Conservation (phyloP, 2,329 filamentous ascomycete species). For the Neonectria neomacrospora region DNA sequence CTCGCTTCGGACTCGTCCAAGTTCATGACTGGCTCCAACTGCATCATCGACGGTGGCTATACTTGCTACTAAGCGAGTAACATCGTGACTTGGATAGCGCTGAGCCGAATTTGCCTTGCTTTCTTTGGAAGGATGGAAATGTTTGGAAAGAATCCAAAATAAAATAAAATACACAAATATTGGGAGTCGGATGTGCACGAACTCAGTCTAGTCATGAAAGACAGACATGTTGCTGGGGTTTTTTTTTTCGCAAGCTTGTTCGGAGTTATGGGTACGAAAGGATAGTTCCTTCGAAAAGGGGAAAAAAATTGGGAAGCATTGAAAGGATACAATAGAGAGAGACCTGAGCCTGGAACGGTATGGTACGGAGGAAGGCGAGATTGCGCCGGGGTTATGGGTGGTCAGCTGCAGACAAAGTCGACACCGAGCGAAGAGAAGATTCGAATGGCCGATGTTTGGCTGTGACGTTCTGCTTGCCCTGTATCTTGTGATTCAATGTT, state of each 20-base stretch:
- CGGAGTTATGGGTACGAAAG: constrained; percentile 32
- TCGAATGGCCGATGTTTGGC: constrained; percentile 19
- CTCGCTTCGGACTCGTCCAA: constrained; percentile 76
- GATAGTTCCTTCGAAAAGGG: constrained; percentile 19
- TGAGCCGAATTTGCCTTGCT: background rate
- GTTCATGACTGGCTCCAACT: constrained; percentile 83
- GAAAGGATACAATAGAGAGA: constrained; percentile 23
- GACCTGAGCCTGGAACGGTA: constrained; percentile 14
- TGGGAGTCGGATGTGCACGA: constrained; percentile 11
- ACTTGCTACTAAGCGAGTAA: constrained; percentile 64
- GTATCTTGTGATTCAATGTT: constrained; percentile 4
- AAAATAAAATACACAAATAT: background rate
- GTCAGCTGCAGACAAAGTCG: constrained; percentile 15
- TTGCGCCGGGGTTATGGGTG: constrained; percentile 3
- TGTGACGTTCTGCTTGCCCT: background rate
- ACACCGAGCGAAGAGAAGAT: constrained; percentile 10
- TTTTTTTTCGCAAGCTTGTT: constrained; percentile 26
- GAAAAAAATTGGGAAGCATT: constrained; percentile 24
- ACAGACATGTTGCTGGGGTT: constrained; percentile 12
- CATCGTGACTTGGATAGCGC: constrained; percentile 8
- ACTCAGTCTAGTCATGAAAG: constrained; percentile 6
- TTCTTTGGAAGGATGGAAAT: constrained; percentile 12
- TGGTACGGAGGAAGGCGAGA: constrained; percentile 19
- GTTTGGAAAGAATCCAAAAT: constrained; percentile 1
- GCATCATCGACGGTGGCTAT: constrained; percentile 77